Evolutionary conservation across 139 green algal genomes (phyloP).

Genomic region (Tetradesmus obliquus): DNA sequence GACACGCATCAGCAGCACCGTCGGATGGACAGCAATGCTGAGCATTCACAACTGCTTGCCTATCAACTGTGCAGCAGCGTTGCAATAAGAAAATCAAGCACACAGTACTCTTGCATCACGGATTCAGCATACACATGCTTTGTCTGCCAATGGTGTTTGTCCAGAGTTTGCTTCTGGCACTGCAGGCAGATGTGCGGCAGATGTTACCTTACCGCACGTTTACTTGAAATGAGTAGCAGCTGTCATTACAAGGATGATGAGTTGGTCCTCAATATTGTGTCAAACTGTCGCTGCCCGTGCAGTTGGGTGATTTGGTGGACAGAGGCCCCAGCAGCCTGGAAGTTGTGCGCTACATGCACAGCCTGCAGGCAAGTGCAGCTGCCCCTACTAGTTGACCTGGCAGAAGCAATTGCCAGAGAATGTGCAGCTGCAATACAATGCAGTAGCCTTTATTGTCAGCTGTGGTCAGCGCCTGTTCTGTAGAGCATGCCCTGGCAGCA

Average conservation of each 20-base stretch:
- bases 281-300: background rate
- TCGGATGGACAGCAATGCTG: background rate
- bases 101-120: background rate
- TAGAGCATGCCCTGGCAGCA: no score
- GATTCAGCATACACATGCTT: background rate
- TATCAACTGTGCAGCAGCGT: background rate
- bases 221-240: no score
- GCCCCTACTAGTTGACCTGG: background rate
- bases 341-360: conserved; percentile 42
- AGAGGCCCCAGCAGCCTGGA: conserved; percentile 47
- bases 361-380: conserved; percentile 22
- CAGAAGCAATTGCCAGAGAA: background rate
- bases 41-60: no score
- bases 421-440: background rate
- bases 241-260: no score
- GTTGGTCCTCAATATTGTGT: no score
- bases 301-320: conserved; percentile 58
- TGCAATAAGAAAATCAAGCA: background rate
- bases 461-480: no score
- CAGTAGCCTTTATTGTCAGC: no score
- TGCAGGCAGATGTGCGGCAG: background rate
- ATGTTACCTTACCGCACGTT: background rate
- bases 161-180: background rate
- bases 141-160: background rate
- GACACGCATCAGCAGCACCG: background rate